Evolutionary conservation across 2,329 filamentous ascomycete species (phyloP), one percentile per base, ranked within the genome.

Genomic region (Exserohilum turcica): DNA sequence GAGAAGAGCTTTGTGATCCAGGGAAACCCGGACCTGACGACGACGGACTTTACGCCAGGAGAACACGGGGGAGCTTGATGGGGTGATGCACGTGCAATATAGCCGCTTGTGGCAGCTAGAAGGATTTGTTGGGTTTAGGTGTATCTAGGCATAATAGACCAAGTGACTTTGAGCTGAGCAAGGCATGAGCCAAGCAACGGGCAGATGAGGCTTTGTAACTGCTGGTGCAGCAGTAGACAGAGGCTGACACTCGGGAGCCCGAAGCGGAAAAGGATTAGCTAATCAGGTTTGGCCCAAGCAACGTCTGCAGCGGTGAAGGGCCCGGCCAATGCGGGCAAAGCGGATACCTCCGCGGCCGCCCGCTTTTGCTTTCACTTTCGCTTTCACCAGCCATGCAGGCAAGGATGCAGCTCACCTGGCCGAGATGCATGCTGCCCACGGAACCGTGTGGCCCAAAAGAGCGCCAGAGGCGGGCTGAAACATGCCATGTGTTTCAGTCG

Each of bases 1-100:
- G 68, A 71, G 6, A 75, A 77, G 59, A 71, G 69, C 0, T 74
- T 72, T 37, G 74, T 78, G 39, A 48, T 78, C 18, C 71, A 72
- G 9, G 75, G 76, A 0, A 66, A 73, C 45, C 68, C 50, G 35
- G 64, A 78, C 47, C 50, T 77, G 61, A 65, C 64, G 12, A 60
- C 65, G 44, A 76, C 72, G 6, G 71, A 77, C 39, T 78, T 77
- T 18, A 33, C 42, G 24, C 48, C 43, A 2, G 48, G 32, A 3
- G 32, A 16, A 6, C 52, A 52, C 31, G 33, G 38, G 6, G 43
- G 43, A 29, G 47, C 52, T 9, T 45, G 39, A n/a, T 2, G 12
- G 16, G 3, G 13, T 31, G 24, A 9, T 38, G 36, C 12, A 4
- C 3, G 5, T 27, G 6, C 2, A 18, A 35, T 6, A 35, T 13